These are phyloP conservation scores for Citrus australasica DNA, from an alignment of 345 rosid species.

Conservation along the genomic window DNA sequence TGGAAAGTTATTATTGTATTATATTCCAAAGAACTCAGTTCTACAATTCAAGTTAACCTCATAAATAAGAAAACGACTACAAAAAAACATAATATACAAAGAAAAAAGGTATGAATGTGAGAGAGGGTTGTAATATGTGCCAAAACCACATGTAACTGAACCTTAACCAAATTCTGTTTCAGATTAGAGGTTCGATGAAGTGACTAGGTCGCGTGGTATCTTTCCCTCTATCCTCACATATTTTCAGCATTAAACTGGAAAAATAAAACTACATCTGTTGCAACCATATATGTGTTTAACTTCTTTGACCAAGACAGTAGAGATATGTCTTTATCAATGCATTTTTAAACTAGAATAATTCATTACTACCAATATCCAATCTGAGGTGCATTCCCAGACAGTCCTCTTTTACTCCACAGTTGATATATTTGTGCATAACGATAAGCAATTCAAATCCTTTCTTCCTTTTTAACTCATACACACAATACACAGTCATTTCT, in stretches of 20 bases:
- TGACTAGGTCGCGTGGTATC: not conserved
- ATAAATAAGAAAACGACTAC: not conserved
- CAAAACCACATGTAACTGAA: not conserved
- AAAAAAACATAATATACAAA: not conserved
- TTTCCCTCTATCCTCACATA: not conserved
- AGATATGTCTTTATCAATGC: too few species aligned
- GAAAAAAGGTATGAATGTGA: not conserved
- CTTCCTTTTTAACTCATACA: not conserved
- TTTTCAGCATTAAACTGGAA: not conserved
- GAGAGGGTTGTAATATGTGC: not conserved
- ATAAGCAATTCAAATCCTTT: not conserved
- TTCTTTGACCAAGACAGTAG: not conserved
- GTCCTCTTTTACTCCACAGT: not conserved
- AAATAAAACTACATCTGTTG: not conserved
- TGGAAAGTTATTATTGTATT: not conserved
- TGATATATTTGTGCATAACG: not conserved
- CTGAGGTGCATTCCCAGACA: not conserved
- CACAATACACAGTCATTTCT: not conserved
- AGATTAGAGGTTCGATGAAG: not conserved
- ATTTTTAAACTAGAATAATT: not conserved
- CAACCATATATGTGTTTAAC: not conserved
- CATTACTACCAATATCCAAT: not conserved
- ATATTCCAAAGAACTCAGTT: not conserved
- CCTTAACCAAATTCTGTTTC: not conserved
- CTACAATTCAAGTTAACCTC: not conserved